Conservation (phyloP, 306 rosid species). For the Quercus gilva region DNA sequence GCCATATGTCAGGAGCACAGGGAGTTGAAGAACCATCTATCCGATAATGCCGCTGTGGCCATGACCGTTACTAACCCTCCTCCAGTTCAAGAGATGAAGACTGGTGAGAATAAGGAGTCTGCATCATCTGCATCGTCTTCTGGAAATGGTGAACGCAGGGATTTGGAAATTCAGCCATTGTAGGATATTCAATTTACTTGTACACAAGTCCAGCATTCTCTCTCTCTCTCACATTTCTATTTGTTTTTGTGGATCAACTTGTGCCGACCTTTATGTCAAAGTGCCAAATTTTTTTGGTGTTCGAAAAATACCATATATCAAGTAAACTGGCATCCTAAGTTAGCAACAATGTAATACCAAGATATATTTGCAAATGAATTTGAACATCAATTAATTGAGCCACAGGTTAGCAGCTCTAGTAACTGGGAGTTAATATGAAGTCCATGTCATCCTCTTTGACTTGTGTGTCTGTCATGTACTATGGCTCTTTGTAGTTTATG, state of each 20-base stretch:
- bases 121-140: slow-evolving; percentile 22
- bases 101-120: slow-evolving; percentile 26
- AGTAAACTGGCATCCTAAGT: not conserved
- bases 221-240: not conserved
- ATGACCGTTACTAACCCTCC: slow-evolving; percentile 44
- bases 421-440: not conserved
- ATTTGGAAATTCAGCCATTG: slow-evolving; percentile 36
- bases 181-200: slow-evolving; percentile 13
- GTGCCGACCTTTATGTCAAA: not conserved
- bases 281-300: not conserved
- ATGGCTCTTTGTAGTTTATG: no score
- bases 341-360: not conserved
- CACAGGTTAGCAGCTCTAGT: not conserved
- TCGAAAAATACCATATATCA: not conserved
- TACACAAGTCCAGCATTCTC: not conserved
- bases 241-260: not conserved
- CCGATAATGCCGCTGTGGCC: slow-evolving; percentile 15
- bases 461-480: no score
- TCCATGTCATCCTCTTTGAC: no score
- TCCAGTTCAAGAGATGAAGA: slow-evolving; percentile 47
- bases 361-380: not conserved
- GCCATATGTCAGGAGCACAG: slow-evolving; percentile 59
- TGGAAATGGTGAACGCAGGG: slow-evolving; percentile 1
- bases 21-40: slow-evolving; percentile 52
- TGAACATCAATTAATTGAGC: not conserved